These are phyloP conservation scores for Epicoccum nigrum DNA, from an alignment of 2,329 filamentous ascomycete genomes.

Conservation along the genomic window DNA sequence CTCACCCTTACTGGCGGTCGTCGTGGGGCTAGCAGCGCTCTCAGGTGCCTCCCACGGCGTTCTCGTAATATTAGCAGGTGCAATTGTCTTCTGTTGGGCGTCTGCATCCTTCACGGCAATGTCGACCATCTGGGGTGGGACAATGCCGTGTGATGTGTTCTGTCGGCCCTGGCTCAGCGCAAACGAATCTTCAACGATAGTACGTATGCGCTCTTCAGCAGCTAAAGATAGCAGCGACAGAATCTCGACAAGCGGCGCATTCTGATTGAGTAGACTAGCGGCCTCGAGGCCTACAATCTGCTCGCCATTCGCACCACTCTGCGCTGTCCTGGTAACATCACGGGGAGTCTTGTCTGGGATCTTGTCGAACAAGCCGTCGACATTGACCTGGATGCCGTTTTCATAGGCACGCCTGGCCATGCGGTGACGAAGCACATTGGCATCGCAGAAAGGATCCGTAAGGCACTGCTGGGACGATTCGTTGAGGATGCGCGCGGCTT, in stretches of 20 bases:
- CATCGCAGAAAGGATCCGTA: slow-evolving; percentile 73
- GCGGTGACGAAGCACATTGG: slow-evolving; percentile 62
- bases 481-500: slow-evolving; percentile 67
- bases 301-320: slow-evolving; percentile 64
- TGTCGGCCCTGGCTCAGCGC: slow-evolving; percentile 73
- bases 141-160: slow-evolving; percentile 76
- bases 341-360: slow-evolving; percentile 41
- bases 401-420: slow-evolving; percentile 65
- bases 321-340: slow-evolving; percentile 47
- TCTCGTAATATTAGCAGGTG: slow-evolving; percentile 46
- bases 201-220: slow-evolving; percentile 77
- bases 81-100: slow-evolving; percentile 46
- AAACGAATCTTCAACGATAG: slow-evolving; percentile 78
- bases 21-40: slow-evolving; percentile 60
- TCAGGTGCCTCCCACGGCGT: slow-evolving; percentile 53
- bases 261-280: slow-evolving; percentile 70
- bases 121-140: slow-evolving; percentile 77
- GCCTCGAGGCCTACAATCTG: slow-evolving; percentile 62
- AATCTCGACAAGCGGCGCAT: slow-evolving; percentile 79
- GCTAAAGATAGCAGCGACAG: slow-evolving; percentile 82
- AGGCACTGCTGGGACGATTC: slow-evolving; percentile 71
- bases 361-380: slow-evolving; percentile 59
- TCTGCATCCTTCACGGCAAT: slow-evolving; percentile 65
- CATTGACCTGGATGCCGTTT: slow-evolving; percentile 64
- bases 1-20: slow-evolving; percentile 50